Conservation (phyloP, 768 basidiomycete genomes). For the Termitomyces sp. region DNA sequence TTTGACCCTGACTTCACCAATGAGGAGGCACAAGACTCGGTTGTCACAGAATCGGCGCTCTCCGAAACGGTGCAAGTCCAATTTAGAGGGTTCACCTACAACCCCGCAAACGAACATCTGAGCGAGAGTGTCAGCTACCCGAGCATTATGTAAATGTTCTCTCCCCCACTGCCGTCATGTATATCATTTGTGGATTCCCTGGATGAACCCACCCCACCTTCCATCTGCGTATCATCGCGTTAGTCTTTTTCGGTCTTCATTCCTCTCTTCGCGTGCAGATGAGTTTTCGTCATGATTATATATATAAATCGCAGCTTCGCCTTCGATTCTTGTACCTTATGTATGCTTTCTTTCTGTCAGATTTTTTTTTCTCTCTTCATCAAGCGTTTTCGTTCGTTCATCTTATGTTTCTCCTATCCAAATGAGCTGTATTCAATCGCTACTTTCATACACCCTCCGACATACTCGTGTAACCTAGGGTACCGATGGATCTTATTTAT, state of each 20-base stretch:
- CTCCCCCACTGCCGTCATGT: not conserved
- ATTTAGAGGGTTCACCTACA: slow-evolving; percentile 89
- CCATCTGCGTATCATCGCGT: not conserved
- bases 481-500: not conserved
- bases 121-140: slow-evolving; percentile 78
- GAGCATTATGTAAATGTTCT: slow-evolving; percentile 24
- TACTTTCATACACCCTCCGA: not conserved
- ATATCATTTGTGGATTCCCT: slow-evolving; percentile 3
- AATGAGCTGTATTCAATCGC: not conserved
- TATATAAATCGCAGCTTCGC: slow-evolving; percentile 4
- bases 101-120: slow-evolving; percentile 78
- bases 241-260: not conserved
- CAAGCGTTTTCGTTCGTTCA: not conserved
- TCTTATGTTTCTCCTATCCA: not conserved
- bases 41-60: slow-evolving; percentile 88
- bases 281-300: slow-evolving; percentile 1
- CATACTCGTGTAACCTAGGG: not conserved
- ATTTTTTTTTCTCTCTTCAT: too few species aligned
- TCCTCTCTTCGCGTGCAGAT: not conserved
- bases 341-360: not conserved
- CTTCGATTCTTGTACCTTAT: slow-evolving; percentile 2
- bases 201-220: not conserved
- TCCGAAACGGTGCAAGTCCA: slow-evolving; percentile 97
- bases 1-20: slow-evolving; percentile 98
- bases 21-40: slow-evolving; percentile 91